Conservation (phyloP, 1,284 basidiomycete genomes). For the Puccinia horiana region DNA sequence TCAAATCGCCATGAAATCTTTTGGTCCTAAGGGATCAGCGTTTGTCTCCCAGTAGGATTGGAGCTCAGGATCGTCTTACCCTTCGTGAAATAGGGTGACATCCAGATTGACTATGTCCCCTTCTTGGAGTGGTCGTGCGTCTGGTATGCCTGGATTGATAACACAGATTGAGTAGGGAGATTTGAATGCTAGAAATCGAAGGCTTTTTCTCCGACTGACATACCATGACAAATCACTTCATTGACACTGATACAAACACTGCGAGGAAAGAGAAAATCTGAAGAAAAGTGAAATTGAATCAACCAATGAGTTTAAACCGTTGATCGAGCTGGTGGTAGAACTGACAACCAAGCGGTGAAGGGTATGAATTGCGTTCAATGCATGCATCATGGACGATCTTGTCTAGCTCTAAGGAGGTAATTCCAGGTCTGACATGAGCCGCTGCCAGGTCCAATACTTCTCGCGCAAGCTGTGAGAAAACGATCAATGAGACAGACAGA, state of each 20-base stretch:
- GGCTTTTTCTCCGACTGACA: not conserved
- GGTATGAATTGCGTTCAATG: conserved; percentile 88
- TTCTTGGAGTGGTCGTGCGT: conserved; percentile 77
- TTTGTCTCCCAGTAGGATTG: no score
- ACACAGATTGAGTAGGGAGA: not conserved
- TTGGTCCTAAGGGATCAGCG: no score
- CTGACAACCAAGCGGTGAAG: conserved; percentile 79
- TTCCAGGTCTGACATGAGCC: conserved; percentile 77
- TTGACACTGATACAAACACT: conserved; percentile 95
- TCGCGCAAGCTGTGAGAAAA: conserved; percentile 69
- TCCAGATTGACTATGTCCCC: conserved; percentile 93
- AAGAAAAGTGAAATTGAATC: not conserved
- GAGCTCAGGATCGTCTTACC: conserved; percentile 47
- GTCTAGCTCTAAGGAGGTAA: conserved; percentile 90
- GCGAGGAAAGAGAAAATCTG: conserved; percentile 82
- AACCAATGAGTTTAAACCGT: not conserved
- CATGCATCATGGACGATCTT: conserved; percentile 90
- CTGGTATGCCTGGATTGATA: conserved; percentile 71
- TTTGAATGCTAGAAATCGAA: not conserved
- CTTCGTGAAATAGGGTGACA: conserved; percentile 63
- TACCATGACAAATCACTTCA: conserved; percentile 86
- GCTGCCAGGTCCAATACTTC: conserved; percentile 91
- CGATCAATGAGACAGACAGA: not conserved
- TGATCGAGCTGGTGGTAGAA: not conserved
- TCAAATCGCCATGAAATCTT: conserved; percentile 83